Percentiles rank a stretch among this genome's conserved stretches.
phyloP scores from a whole-genome alignment of 2,329 filamentous ascomycete species.

The Ascochyta lentis region DNA sequence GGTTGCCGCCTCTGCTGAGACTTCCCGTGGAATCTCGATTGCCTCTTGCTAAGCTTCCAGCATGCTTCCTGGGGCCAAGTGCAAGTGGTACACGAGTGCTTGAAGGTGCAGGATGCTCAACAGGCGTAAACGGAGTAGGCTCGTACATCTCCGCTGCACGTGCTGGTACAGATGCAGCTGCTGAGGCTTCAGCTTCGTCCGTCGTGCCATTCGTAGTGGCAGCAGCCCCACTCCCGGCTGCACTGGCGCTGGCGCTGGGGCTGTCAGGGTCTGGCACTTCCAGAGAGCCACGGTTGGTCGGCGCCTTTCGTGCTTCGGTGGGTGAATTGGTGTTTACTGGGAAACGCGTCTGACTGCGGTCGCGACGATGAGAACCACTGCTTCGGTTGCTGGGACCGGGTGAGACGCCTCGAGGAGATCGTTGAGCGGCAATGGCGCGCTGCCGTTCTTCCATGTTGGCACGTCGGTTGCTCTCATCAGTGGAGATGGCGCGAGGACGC shows the following conservation, averaged over 20 bases:
- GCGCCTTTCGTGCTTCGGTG: conserved; percentile 59
- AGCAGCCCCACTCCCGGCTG: conserved; percentile 3
- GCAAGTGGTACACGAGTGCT: conserved; percentile 43
- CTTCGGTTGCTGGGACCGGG: conserved; percentile 66
- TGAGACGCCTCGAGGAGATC: conserved; percentile 73
- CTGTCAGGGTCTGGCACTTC: conserved; percentile 74
- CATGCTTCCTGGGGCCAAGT: conserved; percentile 37
- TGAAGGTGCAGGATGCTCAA: conserved; percentile 42
- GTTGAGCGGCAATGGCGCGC: conserved; percentile 71
- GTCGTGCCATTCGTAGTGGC: conserved; percentile 50
- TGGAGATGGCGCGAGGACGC: conserved; percentile 86
- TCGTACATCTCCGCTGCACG: conserved; percentile 17
- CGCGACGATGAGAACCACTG: conserved; percentile 63
- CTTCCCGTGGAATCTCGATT: conserved; percentile 51
- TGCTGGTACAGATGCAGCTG: conserved; percentile 1
- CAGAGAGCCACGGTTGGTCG: conserved; percentile 70
- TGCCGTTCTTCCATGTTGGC: conserved; percentile 94
- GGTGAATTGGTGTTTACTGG: conserved; percentile 70
- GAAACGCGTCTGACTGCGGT: conserved; percentile 83
- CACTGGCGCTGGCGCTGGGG: conserved; percentile 37
- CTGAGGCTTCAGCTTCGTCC: conserved; percentile 14
- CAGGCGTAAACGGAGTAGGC: conserved; percentile 15
- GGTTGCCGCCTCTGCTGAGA: conserved; percentile 40
- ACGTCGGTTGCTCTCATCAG: conserved; percentile 93
- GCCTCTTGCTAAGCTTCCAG: conserved; percentile 43